Evolutionary conservation across 1,284 basidiomycete species (phyloP), one percentile per base, ranked within the genome.

Genomic region (Trametes polyzona): DNA sequence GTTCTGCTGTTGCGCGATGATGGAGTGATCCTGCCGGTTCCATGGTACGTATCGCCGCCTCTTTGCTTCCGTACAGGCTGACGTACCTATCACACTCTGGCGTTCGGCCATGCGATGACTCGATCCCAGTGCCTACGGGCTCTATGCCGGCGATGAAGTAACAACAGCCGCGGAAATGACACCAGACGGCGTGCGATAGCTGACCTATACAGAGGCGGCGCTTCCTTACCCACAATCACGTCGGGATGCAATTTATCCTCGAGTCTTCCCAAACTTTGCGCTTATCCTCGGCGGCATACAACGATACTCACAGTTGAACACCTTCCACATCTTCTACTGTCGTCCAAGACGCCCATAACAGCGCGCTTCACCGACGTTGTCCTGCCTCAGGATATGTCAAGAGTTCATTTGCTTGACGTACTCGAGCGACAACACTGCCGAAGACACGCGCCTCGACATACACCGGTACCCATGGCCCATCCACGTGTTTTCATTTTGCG

Each of bases 401-500:
- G 12, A 9, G 37, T 17, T 11, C 35, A 8, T 10, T 17, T 12
- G 17, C 26, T 37, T 39, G 35, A 48, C 36, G 30, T 29, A 42
- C 41, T 2, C 24, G 21, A 23, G 8, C 24, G 23, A 12, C 16
- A 23, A 17, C 30, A 2, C 17, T 21, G 26, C 24, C 10, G 17
- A 8, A 17, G 39, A 12, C 12, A 16, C 29, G 39, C 49, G 30
- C 23, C 39, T 11, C 40, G 4, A 24, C 40, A 19, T 33, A n/a
- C 16, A 9, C 4, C 49, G 16, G 29, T 21, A 43, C 48, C 33
- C 40, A 36, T 58, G 37, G 37, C 27, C 37, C 32, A 46, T 43
- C 58, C 69, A 69, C 68, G 69, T 71, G 69, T 50, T 17, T 65
- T 64, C 64, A 63, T 65, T 66, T 66, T 56, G 36, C 59, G 33